A percentile compares a stretch with the other conserved stretches of the same genome.
Conservation (phyloP, 2,329 filamentous ascomycete species). For the Aureobasidium sp. region DNA sequence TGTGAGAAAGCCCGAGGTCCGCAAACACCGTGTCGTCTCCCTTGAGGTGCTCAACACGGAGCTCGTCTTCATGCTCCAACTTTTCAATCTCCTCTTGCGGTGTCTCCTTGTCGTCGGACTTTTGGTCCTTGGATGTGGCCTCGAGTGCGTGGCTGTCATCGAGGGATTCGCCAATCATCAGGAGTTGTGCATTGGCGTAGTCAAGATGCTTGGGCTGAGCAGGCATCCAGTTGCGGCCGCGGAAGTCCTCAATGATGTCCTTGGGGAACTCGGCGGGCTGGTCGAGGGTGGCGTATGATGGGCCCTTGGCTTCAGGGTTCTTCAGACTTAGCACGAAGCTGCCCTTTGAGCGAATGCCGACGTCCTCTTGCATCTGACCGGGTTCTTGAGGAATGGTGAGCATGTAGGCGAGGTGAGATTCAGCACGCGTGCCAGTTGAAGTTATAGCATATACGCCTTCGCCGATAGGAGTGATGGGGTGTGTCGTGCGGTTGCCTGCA, state of each 20-base stretch:
- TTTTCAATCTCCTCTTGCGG: conserved; percentile 66
- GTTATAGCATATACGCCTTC: conserved; percentile 83
- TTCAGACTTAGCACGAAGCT: conserved; percentile 75
- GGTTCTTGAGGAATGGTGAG: conserved; percentile 65
- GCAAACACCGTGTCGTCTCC: conserved; percentile 57
- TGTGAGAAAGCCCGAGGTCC: conserved; percentile 52
- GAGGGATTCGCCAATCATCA: conserved; percentile 66
- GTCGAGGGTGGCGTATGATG: conserved; percentile 56
- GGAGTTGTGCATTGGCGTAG: conserved; percentile 66
- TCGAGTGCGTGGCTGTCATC: conserved; percentile 53
- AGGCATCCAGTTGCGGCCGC: conserved; percentile 65
- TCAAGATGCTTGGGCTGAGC: conserved; percentile 67
- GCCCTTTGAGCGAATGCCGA: conserved; percentile 64
- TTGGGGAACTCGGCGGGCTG: conserved; percentile 63
- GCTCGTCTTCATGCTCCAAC: conserved; percentile 66
- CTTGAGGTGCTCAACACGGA: conserved; percentile 55
- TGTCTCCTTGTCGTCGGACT: conserved; percentile 50
- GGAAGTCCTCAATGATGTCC: conserved; percentile 66
- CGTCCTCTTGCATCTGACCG: conserved; percentile 65
- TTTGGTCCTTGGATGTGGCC: conserved; percentile 50
- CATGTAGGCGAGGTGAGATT: conserved; percentile 71
- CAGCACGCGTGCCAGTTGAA: conserved; percentile 50
- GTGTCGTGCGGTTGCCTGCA: conserved; percentile 57
- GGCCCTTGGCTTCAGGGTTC: conserved; percentile 66
- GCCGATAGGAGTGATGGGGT: conserved; percentile 66